Evolutionary conservation across 176 grass and related monocot species (phyloP), one percentile per base, ranked within the genome.

Genomic region (Avena eriantha): DNA sequence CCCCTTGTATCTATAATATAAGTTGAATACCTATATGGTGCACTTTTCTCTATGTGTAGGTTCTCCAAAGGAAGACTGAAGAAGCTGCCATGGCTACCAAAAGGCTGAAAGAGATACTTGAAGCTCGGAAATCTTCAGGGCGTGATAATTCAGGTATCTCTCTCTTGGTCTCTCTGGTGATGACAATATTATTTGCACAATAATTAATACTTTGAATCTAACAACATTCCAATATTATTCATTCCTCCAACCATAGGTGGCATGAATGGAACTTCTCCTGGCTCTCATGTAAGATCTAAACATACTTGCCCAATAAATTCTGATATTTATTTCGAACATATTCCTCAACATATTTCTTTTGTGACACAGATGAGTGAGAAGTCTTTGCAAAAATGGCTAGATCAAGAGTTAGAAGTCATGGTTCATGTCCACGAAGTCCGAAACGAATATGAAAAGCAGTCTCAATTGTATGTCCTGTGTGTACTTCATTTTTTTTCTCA

Each of bases 341-440:
- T 83, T 45, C 13, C 57, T 81, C 77, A 84, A 65, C 73, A 12
- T 80, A 87, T 21, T 83, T 49, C 47, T 76, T 69, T 90, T 80
- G 63, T 92, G 61, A 76, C 54, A 76, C 92, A 99, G 97, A 87
- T 89, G 84, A 92, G 82, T 83, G 97, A 99, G 74, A 99, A 93
- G 83, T 91, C 90, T 0, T 65, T 96, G 69, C 97, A 99, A 90
- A 92, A 86, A 79, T 99, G 97, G 97, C 81, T 99, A 61, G 94
- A 99, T 86, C 94, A 99, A 76, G 97, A 99, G 80, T 90, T 99
- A 90, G 97, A 99, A 92, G 92, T 99, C 48, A 94, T 99, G 92
- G 85, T 97, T 21, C 94, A 96, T 91, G 92, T 99, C 34, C 92
- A 99, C 77, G 97, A 99, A 96, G 97, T 99, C 36, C 88, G 94